phyloP scores from a whole-genome alignment of 139 green algal species.

The Closterium sp. region DNA sequence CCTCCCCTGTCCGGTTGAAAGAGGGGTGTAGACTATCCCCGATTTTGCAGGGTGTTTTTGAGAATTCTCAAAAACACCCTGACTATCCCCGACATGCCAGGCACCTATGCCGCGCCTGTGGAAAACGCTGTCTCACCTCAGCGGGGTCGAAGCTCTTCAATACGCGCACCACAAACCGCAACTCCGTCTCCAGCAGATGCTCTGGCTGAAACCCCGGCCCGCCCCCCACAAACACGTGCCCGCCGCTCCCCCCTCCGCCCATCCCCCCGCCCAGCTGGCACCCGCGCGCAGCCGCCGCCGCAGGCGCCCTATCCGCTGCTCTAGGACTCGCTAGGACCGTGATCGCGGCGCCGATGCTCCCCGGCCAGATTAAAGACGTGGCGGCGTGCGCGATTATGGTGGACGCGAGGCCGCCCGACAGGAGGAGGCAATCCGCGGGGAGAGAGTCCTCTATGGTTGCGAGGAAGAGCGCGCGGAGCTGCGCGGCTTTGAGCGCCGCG shows the following conservation, averaged over 20 bases:
- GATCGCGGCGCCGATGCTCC: slow-evolving; percentile 1
- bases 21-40: too few species aligned
- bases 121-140: slow-evolving; percentile 24
- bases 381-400: slow-evolving; percentile 26
- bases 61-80: too few species aligned
- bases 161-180: slow-evolving; percentile 41
- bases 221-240: neutral
- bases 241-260: neutral
- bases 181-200: slow-evolving; percentile 29
- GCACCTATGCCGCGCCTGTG: too few species aligned
- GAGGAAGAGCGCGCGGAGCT: slow-evolving; percentile 21
- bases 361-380: neutral
- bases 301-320: slow-evolving; percentile 1
- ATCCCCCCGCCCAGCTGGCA: slow-evolving; percentile 2
- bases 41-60: too few species aligned
- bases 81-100: too few species aligned
- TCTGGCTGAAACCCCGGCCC: neutral
- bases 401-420: slow-evolving; percentile 35
- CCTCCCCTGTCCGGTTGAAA: too few species aligned
- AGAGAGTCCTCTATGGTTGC: slow-evolving; percentile 12
- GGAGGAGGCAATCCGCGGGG: slow-evolving; percentile 32
- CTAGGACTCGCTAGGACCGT: slow-evolving; percentile 7
- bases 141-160: slow-evolving; percentile 27
- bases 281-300: slow-evolving; percentile 13
- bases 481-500: slow-evolving; percentile 24